Evolutionary conservation across 2,329 filamentous ascomycete genomes (phyloP).

Genomic region (Xylaria digitata): DNA sequence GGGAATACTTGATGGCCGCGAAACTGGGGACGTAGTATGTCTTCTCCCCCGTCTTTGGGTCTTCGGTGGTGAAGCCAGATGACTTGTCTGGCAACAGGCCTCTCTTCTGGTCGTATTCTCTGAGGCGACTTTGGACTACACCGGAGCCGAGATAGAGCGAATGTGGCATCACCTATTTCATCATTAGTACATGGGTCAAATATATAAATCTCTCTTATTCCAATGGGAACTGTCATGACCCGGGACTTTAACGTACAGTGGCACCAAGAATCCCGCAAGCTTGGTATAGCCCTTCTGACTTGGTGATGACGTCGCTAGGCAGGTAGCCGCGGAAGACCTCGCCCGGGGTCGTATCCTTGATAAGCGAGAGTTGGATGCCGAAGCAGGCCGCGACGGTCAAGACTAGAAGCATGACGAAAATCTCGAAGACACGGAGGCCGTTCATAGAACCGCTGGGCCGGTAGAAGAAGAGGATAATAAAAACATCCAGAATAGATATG

Average conservation of each 20-base stretch:
- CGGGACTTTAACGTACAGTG: slow-evolving; percentile 58
- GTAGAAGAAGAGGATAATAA: slow-evolving; percentile 76
- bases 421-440: slow-evolving; percentile 71
- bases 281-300: slow-evolving; percentile 72
- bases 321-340: slow-evolving; percentile 74
- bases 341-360: slow-evolving; percentile 64
- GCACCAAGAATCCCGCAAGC: slow-evolving; percentile 82
- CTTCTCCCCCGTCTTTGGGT: slow-evolving; percentile 53
- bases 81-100: slow-evolving; percentile 60
- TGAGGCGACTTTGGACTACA: slow-evolving; percentile 74
- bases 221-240: not conserved
- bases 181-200: slow-evolving; percentile 28
- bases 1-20: slow-evolving; percentile 76
- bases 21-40: slow-evolving; percentile 76
- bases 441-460: slow-evolving; percentile 68
- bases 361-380: slow-evolving; percentile 74
- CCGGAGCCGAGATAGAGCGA: slow-evolving; percentile 74
- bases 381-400: slow-evolving; percentile 77
- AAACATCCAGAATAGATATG: slow-evolving; percentile 74
- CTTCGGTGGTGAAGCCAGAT: slow-evolving; percentile 40
- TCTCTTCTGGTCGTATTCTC: slow-evolving; percentile 69
- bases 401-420: slow-evolving; percentile 71
- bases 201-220: not conserved
- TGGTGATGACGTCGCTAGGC: slow-evolving; percentile 68
- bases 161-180: slow-evolving; percentile 53